phyloP scores from a whole-genome alignment of 768 basidiomycete genomes.

The Naganishia friedmannii region DNA sequence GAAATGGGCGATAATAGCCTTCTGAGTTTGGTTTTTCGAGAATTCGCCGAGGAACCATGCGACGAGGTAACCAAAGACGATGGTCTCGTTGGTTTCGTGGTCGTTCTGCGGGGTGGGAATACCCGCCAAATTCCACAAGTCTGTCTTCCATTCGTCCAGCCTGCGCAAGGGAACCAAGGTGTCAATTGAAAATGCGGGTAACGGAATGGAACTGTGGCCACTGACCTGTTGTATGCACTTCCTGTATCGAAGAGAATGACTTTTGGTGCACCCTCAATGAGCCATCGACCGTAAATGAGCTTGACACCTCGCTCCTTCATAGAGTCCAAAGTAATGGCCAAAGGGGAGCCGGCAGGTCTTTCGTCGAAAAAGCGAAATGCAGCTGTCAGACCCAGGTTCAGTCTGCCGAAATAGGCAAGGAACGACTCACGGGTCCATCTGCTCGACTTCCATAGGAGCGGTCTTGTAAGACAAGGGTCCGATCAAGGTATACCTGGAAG shows the following conservation, averaged over 20 bases:
- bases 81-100: conserved; percentile 96
- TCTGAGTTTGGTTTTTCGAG: conserved; percentile 65
- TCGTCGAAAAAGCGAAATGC: neutral
- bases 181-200: neutral
- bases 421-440: conserved; percentile 66
- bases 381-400: neutral
- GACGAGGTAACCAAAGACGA: conserved; percentile 94
- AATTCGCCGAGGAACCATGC: conserved; percentile 98
- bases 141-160: conserved; percentile 97
- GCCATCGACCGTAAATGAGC: conserved; percentile 91
- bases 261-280: conserved; percentile 92
- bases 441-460: conserved; percentile 97
- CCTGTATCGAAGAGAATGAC: conserved; percentile 96
- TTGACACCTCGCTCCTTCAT: conserved; percentile 92
- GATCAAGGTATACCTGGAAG: conserved; percentile 84
- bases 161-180: conserved; percentile 28
- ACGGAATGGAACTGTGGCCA: conserved; percentile 17
- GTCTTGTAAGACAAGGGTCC: conserved; percentile 98
- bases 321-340: conserved; percentile 69
- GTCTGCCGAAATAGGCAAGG: neutral
- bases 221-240: conserved; percentile 67
- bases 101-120: conserved; percentile 96
- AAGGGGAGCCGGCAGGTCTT: conserved; percentile 62
- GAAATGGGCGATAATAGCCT: conserved; percentile 93
- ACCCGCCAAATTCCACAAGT: conserved; percentile 96